Evolutionary conservation across 73 alveolate genomes (phyloP).

Genomic region (Tetrahymena borealis): DNA sequence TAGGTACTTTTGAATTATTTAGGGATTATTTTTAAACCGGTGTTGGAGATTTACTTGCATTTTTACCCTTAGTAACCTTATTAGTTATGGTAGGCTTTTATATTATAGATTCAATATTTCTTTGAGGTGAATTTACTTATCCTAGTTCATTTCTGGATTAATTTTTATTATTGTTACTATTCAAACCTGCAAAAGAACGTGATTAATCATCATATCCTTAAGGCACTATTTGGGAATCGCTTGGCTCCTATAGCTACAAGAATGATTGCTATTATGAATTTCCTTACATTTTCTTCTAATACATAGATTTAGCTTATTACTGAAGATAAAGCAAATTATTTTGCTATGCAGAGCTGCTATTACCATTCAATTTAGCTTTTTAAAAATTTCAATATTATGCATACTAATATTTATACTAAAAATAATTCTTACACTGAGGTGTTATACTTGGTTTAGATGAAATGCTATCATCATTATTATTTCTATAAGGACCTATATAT

Average conservation of each 20-base stretch:
- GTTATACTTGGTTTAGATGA: background rate
- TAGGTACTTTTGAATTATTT: background rate
- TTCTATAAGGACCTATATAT: background rate
- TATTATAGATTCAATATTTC: background rate
- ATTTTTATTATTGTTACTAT: background rate
- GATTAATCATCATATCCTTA: background rate
- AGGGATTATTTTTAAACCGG: background rate
- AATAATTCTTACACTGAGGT: background rate
- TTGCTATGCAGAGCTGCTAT: background rate
- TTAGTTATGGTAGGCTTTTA: background rate
- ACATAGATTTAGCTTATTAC: background rate
- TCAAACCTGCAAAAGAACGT: background rate
- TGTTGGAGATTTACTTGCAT: background rate
- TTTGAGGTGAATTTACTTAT: background rate
- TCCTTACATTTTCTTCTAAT: background rate
- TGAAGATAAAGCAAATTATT: background rate
- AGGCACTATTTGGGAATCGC: background rate
- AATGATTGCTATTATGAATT: background rate
- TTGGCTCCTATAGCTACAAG: background rate
- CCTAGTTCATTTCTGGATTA: background rate
- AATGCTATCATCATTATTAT: background rate
- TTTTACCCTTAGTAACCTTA: background rate
- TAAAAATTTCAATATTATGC: background rate
- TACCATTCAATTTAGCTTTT: background rate
- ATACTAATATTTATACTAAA: background rate